Conservation (phyloP, 1,139 yeast genomes). For the Pichia sp. region DNA sequence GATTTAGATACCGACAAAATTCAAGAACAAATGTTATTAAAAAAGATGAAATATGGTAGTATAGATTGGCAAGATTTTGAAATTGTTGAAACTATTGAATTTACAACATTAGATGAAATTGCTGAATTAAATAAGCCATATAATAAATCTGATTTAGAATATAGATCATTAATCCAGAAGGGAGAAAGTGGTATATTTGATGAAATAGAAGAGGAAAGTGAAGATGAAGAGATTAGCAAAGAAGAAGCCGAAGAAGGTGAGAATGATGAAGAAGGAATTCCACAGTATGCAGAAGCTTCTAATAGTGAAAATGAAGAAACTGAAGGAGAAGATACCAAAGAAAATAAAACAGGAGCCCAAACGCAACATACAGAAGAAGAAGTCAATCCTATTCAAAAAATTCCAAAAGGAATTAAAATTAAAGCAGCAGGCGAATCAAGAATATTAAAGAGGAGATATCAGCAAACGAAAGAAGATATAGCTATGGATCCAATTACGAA, state of each 20-base stretch:
- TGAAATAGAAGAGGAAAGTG: background rate
- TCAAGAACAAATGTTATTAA: slow-evolving; percentile 29
- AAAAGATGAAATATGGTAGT: slow-evolving; percentile 55
- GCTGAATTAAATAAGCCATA: slow-evolving; percentile 58
- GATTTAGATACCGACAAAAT: slow-evolving; percentile 28
- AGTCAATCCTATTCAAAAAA: background rate
- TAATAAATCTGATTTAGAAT: slow-evolving; percentile 52
- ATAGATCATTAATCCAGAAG: slow-evolving; percentile 52
- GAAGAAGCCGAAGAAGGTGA: background rate
- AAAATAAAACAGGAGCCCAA: background rate
- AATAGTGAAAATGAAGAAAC: background rate
- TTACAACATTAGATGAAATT: slow-evolving; percentile 59
- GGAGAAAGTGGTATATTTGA: slow-evolving; percentile 12
- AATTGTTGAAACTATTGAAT: slow-evolving; percentile 61
- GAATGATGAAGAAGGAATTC: slow-evolving; percentile 11
- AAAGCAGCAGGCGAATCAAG: slow-evolving; percentile 66
- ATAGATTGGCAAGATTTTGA: slow-evolving; percentile 86
- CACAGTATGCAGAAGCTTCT: slow-evolving; percentile 1
- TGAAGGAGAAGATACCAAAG: background rate
- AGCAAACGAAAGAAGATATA: slow-evolving; percentile 2
- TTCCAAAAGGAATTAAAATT: slow-evolving; percentile 57
- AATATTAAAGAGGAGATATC: slow-evolving; percentile 27
- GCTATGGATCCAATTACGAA: slow-evolving; percentile 16
- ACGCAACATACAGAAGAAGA: background rate
- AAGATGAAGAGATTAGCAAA: slow-evolving; percentile 1